Evolutionary conservation across 257 asterid genomes (phyloP).

Genomic region (Fraxinus anomala): DNA sequence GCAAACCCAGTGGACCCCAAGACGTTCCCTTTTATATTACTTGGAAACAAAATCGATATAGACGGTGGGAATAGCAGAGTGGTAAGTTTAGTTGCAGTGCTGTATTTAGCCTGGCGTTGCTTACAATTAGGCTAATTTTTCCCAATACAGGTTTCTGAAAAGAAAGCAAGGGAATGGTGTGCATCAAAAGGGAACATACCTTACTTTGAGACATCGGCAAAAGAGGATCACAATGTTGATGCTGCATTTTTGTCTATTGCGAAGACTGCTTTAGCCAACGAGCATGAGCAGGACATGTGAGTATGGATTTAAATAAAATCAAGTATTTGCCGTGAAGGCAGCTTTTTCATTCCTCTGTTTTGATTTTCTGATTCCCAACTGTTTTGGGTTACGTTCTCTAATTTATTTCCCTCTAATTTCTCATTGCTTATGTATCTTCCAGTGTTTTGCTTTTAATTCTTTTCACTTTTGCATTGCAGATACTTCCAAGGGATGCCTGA

Average conservation of each 20-base stretch:
- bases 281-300: constrained; percentile 94
- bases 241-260: constrained; percentile 89
- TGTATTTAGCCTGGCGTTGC: neutral
- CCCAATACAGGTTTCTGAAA: constrained; percentile 79
- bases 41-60: constrained; percentile 95
- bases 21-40: constrained; percentile 87
- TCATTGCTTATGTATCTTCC: neutral
- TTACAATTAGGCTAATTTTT: constrained; percentile 20
- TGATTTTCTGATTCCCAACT: neutral
- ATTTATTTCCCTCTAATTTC: no score
- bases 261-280: constrained; percentile 90
- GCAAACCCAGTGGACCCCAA: constrained; percentile 90
- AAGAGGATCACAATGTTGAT: constrained; percentile 94
- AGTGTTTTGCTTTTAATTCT: constrained; percentile 11
- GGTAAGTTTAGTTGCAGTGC: constrained; percentile 50
- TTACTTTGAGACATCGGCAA: constrained; percentile 98
- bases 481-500: constrained; percentile 90
- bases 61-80: constrained; percentile 99
- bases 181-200: constrained; percentile 95
- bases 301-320: constrained; percentile 27
- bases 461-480: constrained; percentile 44
- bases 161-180: constrained; percentile 97
- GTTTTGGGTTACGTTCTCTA: neutral
- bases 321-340: neutral
- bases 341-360: neutral